A percentile compares a stretch with the other conserved stretches of the same genome.
phyloP scores from a whole-genome alignment of 495 filamentous ascomycete genomes.

The Penicillium soppii region DNA sequence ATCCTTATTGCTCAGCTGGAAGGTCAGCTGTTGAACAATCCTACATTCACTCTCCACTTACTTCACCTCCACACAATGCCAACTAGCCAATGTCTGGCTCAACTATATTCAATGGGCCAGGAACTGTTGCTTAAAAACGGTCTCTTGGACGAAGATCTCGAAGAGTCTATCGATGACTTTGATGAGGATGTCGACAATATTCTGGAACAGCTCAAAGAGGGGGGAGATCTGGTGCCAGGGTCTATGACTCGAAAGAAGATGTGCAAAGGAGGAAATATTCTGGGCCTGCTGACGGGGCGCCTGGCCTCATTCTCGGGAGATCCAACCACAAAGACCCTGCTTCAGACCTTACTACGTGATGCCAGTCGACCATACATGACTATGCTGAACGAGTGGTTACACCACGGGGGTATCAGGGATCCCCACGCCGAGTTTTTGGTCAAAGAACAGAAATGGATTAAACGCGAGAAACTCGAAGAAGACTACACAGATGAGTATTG shows the following conservation, averaged over 20 bases:
- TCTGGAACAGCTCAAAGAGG: constrained; percentile 75
- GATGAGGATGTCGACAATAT: constrained; percentile 81
- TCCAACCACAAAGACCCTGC: constrained; percentile 74
- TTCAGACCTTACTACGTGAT: constrained; percentile 80
- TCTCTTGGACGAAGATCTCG: constrained; percentile 79
- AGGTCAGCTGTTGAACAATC: constrained; percentile 82
- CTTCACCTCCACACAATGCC: constrained; percentile 88
- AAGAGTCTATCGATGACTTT: constrained; percentile 78
- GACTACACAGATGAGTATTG: constrained; percentile 99
- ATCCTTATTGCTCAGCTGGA: constrained; percentile 91
- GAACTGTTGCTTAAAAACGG: constrained; percentile 87
- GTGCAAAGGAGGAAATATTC: constrained; percentile 89
- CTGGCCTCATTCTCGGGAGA: constrained; percentile 89
- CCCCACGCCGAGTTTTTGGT: constrained; percentile 93
- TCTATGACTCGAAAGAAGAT: constrained; percentile 85
- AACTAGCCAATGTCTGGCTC: constrained; percentile 83
- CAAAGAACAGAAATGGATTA: constrained; percentile 94
- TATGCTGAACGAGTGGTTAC: constrained; percentile 98
- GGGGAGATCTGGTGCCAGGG: constrained; percentile 70
- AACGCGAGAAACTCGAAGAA: constrained; percentile 83
- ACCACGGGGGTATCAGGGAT: constrained; percentile 92
- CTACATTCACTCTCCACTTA: constrained; percentile 85
- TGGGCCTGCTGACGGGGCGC: constrained; percentile 79
- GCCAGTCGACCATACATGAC: constrained; percentile 93
- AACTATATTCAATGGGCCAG: constrained; percentile 81